Evolutionary conservation across 805 yeast species (phyloP), one percentile per base, ranked within the genome.

Genomic region (Nakazawaea wickerhamii): DNA sequence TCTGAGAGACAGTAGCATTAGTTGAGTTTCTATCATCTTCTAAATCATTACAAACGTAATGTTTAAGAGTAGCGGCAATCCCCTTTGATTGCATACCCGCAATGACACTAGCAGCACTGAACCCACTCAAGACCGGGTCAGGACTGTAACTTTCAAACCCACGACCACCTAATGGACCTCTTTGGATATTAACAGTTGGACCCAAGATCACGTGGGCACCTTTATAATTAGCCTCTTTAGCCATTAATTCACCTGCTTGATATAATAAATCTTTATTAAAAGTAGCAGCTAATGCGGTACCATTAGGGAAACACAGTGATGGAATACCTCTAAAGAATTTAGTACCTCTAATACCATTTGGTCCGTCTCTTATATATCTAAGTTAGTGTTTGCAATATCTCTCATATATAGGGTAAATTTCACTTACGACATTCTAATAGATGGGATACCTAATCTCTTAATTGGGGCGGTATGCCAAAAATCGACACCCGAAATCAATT

Each of bases 271-370:
- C 71, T 52, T 69, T 67, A 58, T 79, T 69, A 59, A 72, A 78
- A 18, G 82, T 72, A 3, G 83, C 58, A 2, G 77, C 83, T 54
- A 79, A 54, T 4, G 68, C 82, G 8, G 84, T 75, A 23, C 83
- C 84, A 53, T 75, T 71, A 5, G 84, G 81, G 50, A 79, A 67
- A 48, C 81, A 76, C 46, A 77, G 79, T 33, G 81, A 66, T 6
- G 79, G 78, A 19, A 66, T 63, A 30, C 74, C 66, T 47, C 70
- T 62, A 52, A 75, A 73, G 52, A 76, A 75, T 33, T 61, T 67
- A 17, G 79, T 75, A 20, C 84, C 84, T 48, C 84, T 64, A 36
- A 77, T 66, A 48, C 84, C 84, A 52, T 79, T 79, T 37, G 84
- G 84, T 15, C 84, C 84, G 54, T 79, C 84, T 15, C 40, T 36